phyloP scores from a whole-genome alignment of 2,329 filamentous ascomycete genomes.

The Monilinia vaccinii-corymbosi region DNA sequence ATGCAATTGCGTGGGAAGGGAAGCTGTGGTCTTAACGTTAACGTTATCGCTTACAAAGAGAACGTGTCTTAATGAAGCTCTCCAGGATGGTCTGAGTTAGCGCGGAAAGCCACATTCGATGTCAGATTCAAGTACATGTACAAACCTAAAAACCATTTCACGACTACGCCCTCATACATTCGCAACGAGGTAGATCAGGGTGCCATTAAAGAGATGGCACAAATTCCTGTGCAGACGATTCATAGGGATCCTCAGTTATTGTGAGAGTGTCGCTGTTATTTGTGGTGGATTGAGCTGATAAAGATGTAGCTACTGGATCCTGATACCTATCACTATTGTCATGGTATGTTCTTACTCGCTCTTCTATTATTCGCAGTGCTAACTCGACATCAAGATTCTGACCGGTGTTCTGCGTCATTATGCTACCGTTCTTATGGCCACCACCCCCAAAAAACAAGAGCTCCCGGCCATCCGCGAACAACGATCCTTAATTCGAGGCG shows the following conservation, averaged over 20 bases:
- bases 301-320: conserved; percentile 82
- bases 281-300: conserved; percentile 20
- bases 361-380: neutral
- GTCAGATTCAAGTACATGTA: conserved; percentile 12
- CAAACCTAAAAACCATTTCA: neutral
- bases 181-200: neutral
- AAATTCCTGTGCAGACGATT: conserved; percentile 86
- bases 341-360: conserved; percentile 52
- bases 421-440: conserved; percentile 66
- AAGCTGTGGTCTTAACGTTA: conserved; percentile 5
- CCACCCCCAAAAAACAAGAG: conserved; percentile 43
- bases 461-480: conserved; percentile 75
- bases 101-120: conserved; percentile 24
- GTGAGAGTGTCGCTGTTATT: conserved; percentile 44
- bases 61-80: conserved; percentile 28
- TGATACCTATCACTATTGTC: conserved; percentile 92
- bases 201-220: conserved; percentile 56
- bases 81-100: conserved; percentile 14
- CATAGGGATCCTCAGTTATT: conserved; percentile 96
- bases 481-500: conserved; percentile 71
- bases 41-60: conserved; percentile 12
- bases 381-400: conserved; percentile 50
- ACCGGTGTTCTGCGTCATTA: conserved; percentile 96
- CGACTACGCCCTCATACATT: conserved; percentile 6
- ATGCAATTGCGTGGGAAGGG: conserved; percentile 2